A percentile compares a stretch with the other conserved stretches of the same genome.
Conservation (phyloP, 2,329 filamentous ascomycete species). For the Sporothrix inflata region DNA sequence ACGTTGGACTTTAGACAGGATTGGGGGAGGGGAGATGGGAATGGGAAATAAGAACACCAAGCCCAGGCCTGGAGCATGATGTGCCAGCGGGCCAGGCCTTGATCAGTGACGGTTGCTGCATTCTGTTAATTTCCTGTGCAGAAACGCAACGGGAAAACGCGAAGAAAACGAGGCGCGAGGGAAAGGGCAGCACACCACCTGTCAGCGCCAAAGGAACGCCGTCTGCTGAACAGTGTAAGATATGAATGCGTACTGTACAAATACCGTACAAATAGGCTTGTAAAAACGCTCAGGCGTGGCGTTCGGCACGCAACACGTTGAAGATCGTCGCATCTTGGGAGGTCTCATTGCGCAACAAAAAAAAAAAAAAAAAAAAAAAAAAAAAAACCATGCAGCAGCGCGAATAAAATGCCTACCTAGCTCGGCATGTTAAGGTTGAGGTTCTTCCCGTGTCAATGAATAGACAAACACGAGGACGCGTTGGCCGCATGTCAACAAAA, state of each 20-base stretch:
- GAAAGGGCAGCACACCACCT: neutral
- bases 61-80: neutral
- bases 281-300: constrained; percentile 3
- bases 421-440: neutral
- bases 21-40: neutral
- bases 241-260: no score
- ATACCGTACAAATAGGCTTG: no score
- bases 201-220: constrained; percentile 10
- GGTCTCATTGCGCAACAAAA: neutral
- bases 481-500: neutral
- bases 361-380: constrained; percentile 5
- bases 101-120: neutral
- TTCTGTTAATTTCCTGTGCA: constrained; percentile 16
- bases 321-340: neutral
- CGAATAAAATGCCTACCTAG: no score
- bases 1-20: constrained; percentile 14
- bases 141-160: neutral
- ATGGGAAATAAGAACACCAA: neutral
- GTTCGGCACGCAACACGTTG: constrained; percentile 9
- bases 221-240: neutral
- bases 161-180: neutral
- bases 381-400: neutral
- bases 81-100: constrained; percentile 5
- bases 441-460: neutral
- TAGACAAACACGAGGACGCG: neutral